Evolutionary conservation across 192 early-diverging fungal genomes (phyloP).

Genomic region (Backusella parvicylindrica): DNA sequence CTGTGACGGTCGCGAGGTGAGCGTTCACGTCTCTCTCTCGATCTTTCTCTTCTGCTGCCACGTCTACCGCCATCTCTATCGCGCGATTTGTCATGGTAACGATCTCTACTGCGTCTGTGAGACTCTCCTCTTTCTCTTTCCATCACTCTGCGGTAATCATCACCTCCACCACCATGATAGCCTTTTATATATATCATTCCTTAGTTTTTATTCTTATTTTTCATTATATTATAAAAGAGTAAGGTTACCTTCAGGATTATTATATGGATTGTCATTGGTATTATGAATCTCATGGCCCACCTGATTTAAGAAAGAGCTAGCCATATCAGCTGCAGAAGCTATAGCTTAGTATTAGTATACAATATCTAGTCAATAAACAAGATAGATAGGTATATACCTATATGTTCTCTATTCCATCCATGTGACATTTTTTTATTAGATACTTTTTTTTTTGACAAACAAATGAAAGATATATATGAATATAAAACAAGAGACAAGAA

Average conservation of each 20-base stretch:
- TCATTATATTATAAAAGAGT: background rate
- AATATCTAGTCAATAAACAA: background rate
- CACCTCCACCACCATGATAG: conserved; percentile 1
- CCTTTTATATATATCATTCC: background rate
- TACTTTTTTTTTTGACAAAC: background rate
- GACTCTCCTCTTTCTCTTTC: background rate
- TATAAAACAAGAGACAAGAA: background rate
- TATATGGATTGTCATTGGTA: background rate
- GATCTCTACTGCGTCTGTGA: conserved; percentile 3
- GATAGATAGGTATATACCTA: background rate
- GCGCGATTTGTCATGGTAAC: background rate
- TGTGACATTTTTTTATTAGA: conserved; percentile 5
- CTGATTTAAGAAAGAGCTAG: background rate
- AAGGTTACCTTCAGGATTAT: background rate
- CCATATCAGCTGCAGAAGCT: background rate
- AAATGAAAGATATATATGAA: background rate
- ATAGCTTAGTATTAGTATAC: background rate
- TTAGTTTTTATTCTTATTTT: background rate
- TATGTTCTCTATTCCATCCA: conserved; percentile 9
- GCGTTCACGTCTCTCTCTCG: background rate
- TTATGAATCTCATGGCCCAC: background rate
- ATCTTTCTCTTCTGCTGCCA: background rate
- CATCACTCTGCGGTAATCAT: conserved; percentile 8
- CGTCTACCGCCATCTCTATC: background rate
- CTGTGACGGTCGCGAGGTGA: conserved; percentile 10